Evolutionary conservation across 23 red algal genomes (phyloP).

Genomic region (Gracilaria domingensis): DNA sequence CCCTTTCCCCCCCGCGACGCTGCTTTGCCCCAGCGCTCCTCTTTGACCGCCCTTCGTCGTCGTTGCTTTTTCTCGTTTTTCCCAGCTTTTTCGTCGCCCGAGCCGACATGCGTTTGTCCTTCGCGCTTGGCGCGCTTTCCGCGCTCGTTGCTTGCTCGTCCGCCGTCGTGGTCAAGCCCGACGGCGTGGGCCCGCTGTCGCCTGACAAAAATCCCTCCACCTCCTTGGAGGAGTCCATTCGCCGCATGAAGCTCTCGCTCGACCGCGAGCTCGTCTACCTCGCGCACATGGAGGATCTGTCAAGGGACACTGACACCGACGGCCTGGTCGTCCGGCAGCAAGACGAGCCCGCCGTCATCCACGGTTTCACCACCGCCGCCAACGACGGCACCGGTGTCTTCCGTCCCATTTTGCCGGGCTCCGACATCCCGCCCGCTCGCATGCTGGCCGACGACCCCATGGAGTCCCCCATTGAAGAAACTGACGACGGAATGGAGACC

Average conservation of each 20-base stretch:
- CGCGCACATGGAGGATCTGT: conserved; percentile 19
- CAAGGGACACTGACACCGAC: neutral
- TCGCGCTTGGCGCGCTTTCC: conserved; percentile 8
- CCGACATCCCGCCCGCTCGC: conserved; percentile 28
- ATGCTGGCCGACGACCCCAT: neutral
- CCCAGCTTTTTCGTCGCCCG: neutral
- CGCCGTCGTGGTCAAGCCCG: conserved; percentile 1
- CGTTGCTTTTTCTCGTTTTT: neutral
- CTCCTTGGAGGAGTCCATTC: conserved; percentile 35
- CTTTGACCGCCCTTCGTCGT: too few relatives aligned
- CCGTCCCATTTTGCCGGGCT: conserved; percentile 50
- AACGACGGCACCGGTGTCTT: conserved; percentile 54
- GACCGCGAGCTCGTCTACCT: conserved; percentile 60
- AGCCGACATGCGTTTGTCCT: neutral
- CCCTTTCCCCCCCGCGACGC: neutral
- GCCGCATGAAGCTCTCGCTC: conserved; percentile 50
- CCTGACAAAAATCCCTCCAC: conserved; percentile 45
- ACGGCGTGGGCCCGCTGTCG: conserved; percentile 34
- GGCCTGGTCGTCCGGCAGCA: conserved; percentile 26
- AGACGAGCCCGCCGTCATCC: neutral
- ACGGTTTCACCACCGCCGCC: conserved; percentile 47
- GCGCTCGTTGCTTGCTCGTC: neutral
- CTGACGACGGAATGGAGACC: neutral
- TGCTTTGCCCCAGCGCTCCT: too few relatives aligned
- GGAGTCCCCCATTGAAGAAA: neutral